Base-by-base conservation (phyloP, 768 basidiomycete genomes). In the Xerocomellus intermedius region DNA sequence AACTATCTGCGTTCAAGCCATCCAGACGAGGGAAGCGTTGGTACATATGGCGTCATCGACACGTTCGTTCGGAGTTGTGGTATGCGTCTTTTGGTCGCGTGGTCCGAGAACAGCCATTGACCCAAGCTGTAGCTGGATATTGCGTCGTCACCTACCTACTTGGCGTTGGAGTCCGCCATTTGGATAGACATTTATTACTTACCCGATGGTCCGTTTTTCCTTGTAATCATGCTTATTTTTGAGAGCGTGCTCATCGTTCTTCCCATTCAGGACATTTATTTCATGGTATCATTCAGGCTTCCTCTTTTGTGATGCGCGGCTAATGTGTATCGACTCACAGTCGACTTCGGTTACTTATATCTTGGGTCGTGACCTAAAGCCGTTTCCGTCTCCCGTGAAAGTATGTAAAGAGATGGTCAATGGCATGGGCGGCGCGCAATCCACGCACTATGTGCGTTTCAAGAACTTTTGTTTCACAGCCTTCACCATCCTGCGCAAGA, bases 381-480 rank as follows among this genome's bases (percentile, higher is more conserved):
- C 94, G 0, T 96, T 95, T 67, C 95, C 97, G 2, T 97, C 97
- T 8, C 91, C 94, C 13, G 95, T 98, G 61, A 99, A 99, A 70
- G 91, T 99, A 38, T 98, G 95, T 74, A 95, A 96, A 66, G 97
- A 98, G 69, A 99, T 98, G 97, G 93, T 98, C 0, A 96, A 99
- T 68, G 96, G 91, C 12, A 96, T 99, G 94, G 97, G 97, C n/a
- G 96, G 97, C 12, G 86, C 91, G 2, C 84, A 90, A 64, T 96
- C 94, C 7, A 82, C 89, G n/a, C 96, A 98, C 69, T 98, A 98
- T 71, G 83, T 86, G 24, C 87, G 95, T 30, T 99, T 99, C 84
- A 94, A 98, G 73, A 89, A 85, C 62, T 89, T 94, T 60, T 97
- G 93, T 70, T 96, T 95, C 72, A 98, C 96, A n/a, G 97, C 94